Evolutionary conservation across 2,329 filamentous ascomycete species (phyloP).

Genomic region (Xylaria sp.): DNA sequence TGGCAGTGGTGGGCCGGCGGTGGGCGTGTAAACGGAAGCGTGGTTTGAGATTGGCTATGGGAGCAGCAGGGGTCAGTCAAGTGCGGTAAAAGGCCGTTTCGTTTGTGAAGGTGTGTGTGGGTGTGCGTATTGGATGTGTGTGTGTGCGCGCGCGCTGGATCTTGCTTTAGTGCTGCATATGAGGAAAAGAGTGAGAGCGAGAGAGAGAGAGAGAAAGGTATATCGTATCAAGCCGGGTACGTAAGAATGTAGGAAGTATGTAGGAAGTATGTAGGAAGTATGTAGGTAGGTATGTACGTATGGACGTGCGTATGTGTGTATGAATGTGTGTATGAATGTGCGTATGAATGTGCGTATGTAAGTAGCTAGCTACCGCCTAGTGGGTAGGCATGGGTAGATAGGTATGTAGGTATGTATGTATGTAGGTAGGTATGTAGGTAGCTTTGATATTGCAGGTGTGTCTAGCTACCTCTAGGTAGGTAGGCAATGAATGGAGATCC

Average conservation of each 20-base stretch:
- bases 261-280: no score
- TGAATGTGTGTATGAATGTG: not conserved
- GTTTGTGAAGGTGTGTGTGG: conserved; percentile 14
- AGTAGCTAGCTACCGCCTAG: no score
- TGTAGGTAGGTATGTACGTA: not conserved
- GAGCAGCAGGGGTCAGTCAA: conserved; percentile 27
- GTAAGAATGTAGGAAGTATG: no score
- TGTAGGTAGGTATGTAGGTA: not conserved
- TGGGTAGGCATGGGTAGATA: no score
- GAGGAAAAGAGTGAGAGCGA: no score
- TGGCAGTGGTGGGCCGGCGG: conserved; percentile 29
- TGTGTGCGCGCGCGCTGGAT: conserved; percentile 15
- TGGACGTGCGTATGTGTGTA: not conserved
- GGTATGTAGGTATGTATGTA: conserved; percentile 1
- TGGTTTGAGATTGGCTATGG: conserved; percentile 30
- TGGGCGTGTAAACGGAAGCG: conserved; percentile 24
- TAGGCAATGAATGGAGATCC: no score
- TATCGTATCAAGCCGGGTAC: no score
- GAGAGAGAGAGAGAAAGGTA: no score
- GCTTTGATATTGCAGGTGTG: not conserved
- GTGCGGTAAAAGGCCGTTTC: conserved; percentile 19
- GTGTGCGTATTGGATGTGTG: conserved; percentile 1
- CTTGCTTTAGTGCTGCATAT: conserved; percentile 15
- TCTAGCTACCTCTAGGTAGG: not conserved
- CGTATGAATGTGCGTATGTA: not conserved